Evolutionary conservation across 1,284 basidiomycete genomes (phyloP).

Genomic region (Cryptococcus neoformans): DNA sequence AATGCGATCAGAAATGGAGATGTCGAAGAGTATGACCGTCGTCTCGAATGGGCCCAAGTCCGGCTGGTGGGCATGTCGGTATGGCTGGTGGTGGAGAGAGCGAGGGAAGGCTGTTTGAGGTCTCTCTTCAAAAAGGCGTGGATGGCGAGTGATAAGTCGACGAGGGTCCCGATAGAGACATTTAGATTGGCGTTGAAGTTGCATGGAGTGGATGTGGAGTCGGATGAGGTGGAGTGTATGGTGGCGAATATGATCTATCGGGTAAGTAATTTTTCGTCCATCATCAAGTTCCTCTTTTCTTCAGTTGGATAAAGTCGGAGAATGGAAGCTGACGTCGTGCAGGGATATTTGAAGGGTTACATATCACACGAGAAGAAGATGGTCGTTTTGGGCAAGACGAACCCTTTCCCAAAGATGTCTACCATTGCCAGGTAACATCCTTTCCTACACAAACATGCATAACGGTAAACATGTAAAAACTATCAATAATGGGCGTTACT

Average conservation of each 20-base stretch:
- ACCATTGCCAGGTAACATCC: slow-evolving; percentile 24
- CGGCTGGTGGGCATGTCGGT: slow-evolving; percentile 76
- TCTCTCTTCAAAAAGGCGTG: slow-evolving; percentile 86
- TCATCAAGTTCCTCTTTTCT: not conserved
- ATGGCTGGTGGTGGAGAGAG: slow-evolving; percentile 81
- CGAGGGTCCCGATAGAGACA: slow-evolving; percentile 70
- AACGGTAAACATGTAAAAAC: too few species aligned
- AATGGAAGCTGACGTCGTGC: not conserved
- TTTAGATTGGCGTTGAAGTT: slow-evolving; percentile 69
- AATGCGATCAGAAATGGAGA: slow-evolving; percentile 72
- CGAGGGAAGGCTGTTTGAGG: slow-evolving; percentile 79
- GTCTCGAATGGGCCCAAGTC: slow-evolving; percentile 64
- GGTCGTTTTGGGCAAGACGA: slow-evolving; percentile 78
- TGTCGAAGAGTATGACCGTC: slow-evolving; percentile 72
- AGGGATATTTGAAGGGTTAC: slow-evolving; percentile 87
- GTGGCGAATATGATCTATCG: slow-evolving; percentile 92
- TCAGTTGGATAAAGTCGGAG: not conserved
- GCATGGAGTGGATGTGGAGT: slow-evolving; percentile 55
- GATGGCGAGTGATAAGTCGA: slow-evolving; percentile 66
- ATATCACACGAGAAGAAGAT: slow-evolving; percentile 93
- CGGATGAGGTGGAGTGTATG: slow-evolving; percentile 88
- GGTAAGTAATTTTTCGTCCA: slow-evolving; percentile 32
- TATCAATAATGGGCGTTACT: too few species aligned
- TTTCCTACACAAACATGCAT: too few species aligned
- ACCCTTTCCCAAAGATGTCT: slow-evolving; percentile 68